phyloP scores from a whole-genome alignment of 345 rosid species.

The Cardamine resedifolia region DNA sequence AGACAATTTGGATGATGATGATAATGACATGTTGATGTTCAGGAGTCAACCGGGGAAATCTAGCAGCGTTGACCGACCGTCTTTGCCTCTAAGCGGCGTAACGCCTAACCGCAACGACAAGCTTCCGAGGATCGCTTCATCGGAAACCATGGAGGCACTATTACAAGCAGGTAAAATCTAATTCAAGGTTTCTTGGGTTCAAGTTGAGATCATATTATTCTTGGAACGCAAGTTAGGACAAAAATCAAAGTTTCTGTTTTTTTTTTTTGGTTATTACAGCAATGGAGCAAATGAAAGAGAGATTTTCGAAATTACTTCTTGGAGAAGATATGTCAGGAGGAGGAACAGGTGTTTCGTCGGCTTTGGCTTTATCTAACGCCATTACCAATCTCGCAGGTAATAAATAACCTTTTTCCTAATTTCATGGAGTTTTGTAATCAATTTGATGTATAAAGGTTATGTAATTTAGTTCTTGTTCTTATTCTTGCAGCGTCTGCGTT shows the following conservation, averaged over 20 bases:
- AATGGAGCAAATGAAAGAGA: constrained; percentile 65
- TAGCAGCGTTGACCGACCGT: constrained; percentile 33
- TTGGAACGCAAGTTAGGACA: neutral
- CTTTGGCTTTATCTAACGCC: constrained; percentile 66
- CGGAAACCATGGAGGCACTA: constrained; percentile 42
- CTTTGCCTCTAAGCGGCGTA: constrained; percentile 29
- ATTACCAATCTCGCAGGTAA: constrained; percentile 54
- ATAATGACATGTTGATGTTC: constrained; percentile 19
- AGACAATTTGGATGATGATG: constrained; percentile 26
- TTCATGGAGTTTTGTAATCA: neutral
- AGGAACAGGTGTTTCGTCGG: constrained; percentile 80
- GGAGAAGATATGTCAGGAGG: constrained; percentile 89
- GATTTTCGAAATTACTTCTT: constrained; percentile 56
- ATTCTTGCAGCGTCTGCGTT: constrained; percentile 43
- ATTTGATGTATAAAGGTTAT: neutral
- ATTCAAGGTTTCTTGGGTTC: neutral
- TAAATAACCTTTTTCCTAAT: neutral
- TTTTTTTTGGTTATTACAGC: constrained; percentile 41
- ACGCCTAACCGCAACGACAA: constrained; percentile 31
- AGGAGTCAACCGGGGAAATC: constrained; percentile 39
- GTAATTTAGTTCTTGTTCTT: neutral
- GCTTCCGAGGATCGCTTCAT: constrained; percentile 5
- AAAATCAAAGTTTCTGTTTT: neutral
- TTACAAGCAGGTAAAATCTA: constrained; percentile 31
- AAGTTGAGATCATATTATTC: neutral